Percentiles rank a stretch among this genome's conserved stretches.
Conservation (phyloP, 2,329 filamentous ascomycete genomes). For the Drechslerella dactyloides region DNA sequence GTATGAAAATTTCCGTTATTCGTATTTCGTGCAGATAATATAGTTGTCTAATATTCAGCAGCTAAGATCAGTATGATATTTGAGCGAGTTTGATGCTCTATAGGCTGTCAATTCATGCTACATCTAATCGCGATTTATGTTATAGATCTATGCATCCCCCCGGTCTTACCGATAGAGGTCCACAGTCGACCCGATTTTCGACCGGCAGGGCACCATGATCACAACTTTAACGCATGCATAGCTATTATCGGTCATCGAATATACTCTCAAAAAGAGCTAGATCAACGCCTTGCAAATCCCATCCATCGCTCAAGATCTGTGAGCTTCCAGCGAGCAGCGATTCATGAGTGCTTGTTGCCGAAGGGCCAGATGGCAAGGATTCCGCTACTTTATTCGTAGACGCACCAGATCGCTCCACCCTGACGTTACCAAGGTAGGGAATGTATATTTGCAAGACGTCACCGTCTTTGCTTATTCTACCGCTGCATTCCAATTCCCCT, state of each 20-base stretch:
- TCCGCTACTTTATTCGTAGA: neutral
- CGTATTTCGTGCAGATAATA: too few species aligned
- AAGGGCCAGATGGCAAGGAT: neutral
- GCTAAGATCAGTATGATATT: too few species aligned
- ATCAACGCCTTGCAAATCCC: conserved; percentile 57
- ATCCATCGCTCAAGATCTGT: conserved; percentile 54
- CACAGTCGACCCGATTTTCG: too few species aligned
- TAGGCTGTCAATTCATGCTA: too few species aligned
- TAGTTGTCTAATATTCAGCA: too few species aligned
- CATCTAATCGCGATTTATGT: too few species aligned
- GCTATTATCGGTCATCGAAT: neutral
- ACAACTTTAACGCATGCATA: too few species aligned
- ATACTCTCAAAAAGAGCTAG: conserved; percentile 56
- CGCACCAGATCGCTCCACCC: conserved; percentile 55
- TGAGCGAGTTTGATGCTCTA: too few species aligned
- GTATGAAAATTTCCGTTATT: too few species aligned
- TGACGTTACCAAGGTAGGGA: conserved; percentile 60
- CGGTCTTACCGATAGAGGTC: too few species aligned
- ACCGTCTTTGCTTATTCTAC: conserved; percentile 50
- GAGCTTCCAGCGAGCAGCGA: neutral
- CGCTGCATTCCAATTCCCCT: conserved; percentile 53
- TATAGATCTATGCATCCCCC: too few species aligned
- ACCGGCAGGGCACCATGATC: too few species aligned
- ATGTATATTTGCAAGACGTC: conserved; percentile 58
- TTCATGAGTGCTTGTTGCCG: neutral